Base-by-base conservation (phyloP, 352 stramenopile genomes). In the Pythium rhizo-oryzae region DNA sequence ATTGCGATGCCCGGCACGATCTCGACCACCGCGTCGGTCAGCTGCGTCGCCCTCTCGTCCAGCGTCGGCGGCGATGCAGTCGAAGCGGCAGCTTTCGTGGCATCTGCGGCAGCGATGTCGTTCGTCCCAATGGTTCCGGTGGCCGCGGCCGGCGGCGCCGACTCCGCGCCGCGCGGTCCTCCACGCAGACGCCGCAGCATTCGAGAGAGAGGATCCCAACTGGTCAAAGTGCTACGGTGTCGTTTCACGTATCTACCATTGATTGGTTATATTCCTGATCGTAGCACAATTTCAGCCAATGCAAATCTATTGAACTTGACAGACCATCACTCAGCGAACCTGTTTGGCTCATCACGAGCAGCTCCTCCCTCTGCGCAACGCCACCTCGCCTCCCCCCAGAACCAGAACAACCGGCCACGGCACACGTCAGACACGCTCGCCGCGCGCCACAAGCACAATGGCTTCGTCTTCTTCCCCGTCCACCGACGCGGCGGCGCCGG, bases 131-230 rank as follows among this genome's bases (percentile, higher is more conserved):
- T 43, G 4, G 18, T 8, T 24, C 30, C 52, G 19, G 28, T 23
- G 21, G 25, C 62, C 23, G 35, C 46, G 4, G 57, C 28, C 3
- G 43, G 3, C 30, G 43, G 4, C 37, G 43, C 13, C 41, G n/a
- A 28, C 19, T 58, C 55, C 4, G 55, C 46, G 35, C 35, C 19
- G 18, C 41, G 39, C 23, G 19, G 23, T 5, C 51, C 51, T 5
- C 51, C 51, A 30, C 62, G 62, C 6, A 69, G 53, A 35, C 62
- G 51, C 21, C 53, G 24, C 15, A 69, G 62, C 62, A 69, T 69
- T 0, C 28, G 49, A 23, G 18, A 35, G 21, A 24, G n/a, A n/a
- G n/a, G n/a, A 49, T 51, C 28, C 28, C 28, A 33, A 33, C 28
- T 33, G 28, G 6, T 16, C 2, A n/a, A n/a, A n/a, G n/a, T n/a